These are phyloP conservation scores for Salvia sclarea DNA, from an alignment of 305 asterid genomes.

Conservation along the genomic window DNA sequence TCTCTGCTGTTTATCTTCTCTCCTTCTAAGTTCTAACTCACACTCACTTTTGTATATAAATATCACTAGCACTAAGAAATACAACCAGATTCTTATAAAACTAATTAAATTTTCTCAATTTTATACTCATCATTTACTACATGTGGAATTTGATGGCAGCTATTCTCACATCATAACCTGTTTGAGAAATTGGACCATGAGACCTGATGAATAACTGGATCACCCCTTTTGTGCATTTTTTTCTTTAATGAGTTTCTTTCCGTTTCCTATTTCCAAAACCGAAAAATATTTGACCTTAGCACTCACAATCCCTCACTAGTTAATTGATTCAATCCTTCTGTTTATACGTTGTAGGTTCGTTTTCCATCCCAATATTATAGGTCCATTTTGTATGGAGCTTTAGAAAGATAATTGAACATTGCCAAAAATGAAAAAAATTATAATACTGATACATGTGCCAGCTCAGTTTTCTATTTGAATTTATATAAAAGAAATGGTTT, in stretches of 20 bases:
- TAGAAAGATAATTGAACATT: not conserved
- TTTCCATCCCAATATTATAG: not conserved
- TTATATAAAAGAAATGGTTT: not conserved
- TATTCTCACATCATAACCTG: slow-evolving; percentile 10
- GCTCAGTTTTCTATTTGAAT: not conserved
- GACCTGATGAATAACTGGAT: slow-evolving; percentile 6
- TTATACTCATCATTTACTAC: not conserved
- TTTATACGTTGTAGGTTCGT: not conserved
- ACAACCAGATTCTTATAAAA: not conserved
- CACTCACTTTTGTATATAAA: not conserved
- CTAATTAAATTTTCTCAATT: not conserved
- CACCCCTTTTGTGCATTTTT: not conserved
- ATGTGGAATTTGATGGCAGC: slow-evolving; percentile 23
- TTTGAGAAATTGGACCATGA: slow-evolving; percentile 17
- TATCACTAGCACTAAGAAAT: not conserved
- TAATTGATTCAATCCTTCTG: not conserved
- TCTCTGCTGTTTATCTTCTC: slow-evolving; percentile 17
- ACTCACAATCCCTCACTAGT: slow-evolving; percentile 7
- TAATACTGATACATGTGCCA: not conserved
- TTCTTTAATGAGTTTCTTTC: not conserved
- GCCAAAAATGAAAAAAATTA: not conserved
- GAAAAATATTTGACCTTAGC: not conserved
- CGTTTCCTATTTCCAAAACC: not conserved
- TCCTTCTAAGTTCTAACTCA: too few species aligned
- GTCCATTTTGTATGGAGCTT: slow-evolving; percentile 1